Conservation (phyloP, 495 filamentous ascomycete species). For the Penicillium lagena region DNA sequence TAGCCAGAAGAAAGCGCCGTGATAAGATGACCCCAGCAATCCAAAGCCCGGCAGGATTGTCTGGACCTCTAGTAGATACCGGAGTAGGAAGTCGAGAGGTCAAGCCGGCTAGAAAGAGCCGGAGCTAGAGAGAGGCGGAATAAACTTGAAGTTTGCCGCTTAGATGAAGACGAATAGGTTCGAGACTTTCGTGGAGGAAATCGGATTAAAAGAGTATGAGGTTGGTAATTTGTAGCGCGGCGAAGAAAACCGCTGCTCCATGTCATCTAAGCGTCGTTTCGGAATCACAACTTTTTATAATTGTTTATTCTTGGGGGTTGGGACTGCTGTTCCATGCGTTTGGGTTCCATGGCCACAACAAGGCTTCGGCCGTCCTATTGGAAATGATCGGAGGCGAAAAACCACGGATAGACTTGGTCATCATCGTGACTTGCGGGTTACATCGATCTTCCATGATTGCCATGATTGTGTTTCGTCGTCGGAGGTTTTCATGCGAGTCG, state of each 20-base stretch:
- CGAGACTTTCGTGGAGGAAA: neutral
- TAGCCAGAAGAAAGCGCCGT: neutral
- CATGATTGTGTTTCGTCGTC: neutral
- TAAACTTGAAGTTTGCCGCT: conserved; percentile 1
- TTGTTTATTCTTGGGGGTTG: neutral
- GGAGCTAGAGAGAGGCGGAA: neutral
- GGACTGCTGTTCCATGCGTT: neutral
- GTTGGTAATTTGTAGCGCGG: conserved; percentile 13
- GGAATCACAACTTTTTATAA: neutral
- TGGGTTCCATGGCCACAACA: conserved; percentile 5
- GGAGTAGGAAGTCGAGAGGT: too few species aligned
- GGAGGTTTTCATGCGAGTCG: conserved; percentile 16
- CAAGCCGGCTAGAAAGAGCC: too few species aligned
- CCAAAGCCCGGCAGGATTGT: neutral
- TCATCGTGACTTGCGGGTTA: conserved; percentile 18
- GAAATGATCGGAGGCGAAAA: conserved; percentile 7
- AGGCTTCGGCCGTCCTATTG: conserved; percentile 7
- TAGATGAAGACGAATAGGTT: neutral
- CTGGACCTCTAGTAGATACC: neutral
- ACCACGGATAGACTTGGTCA: conserved; percentile 4
- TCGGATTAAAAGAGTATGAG: neutral
- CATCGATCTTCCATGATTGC: conserved; percentile 1
- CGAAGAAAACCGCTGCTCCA: conserved; percentile 15
- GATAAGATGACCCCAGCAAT: neutral
- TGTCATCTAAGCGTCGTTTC: conserved; percentile 15